Evolutionary conservation across 1,284 basidiomycete genomes (phyloP).

Genomic region (Neonothopanus nambi): DNA sequence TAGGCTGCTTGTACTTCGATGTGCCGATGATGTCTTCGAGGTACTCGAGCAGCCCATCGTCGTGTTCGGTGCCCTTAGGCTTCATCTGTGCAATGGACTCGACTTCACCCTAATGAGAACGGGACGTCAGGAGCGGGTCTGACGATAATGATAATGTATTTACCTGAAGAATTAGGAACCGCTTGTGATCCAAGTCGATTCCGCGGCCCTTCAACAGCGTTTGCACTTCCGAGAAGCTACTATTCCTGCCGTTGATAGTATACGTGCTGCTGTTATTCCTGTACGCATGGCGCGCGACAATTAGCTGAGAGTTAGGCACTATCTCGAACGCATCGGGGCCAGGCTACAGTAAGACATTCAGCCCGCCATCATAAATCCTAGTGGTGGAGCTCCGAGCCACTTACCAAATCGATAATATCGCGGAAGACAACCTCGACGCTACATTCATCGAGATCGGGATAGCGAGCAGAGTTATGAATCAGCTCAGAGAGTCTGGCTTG

Average conservation of each 20-base stretch:
- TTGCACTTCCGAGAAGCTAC: conserved; percentile 89
- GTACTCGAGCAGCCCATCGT: conserved; percentile 96
- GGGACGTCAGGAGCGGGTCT: not conserved
- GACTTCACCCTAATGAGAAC: conserved; percentile 80
- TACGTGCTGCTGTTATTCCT: conserved; percentile 92
- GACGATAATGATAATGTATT: conserved; percentile 6
- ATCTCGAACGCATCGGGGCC: conserved; percentile 87
- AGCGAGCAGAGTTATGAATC: conserved; percentile 91
- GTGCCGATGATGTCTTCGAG: conserved; percentile 99
- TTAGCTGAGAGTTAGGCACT: conserved; percentile 81
- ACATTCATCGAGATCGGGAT: conserved; percentile 82
- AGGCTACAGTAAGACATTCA: conserved; percentile 63
- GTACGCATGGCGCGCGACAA: conserved; percentile 87
- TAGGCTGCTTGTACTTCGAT: conserved; percentile 86
- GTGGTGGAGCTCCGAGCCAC: conserved; percentile 26
- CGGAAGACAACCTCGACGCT: conserved; percentile 96
- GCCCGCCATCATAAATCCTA: conserved; percentile 9
- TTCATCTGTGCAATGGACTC: conserved; percentile 99
- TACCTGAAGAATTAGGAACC: conserved; percentile 95
- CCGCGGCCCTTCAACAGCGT: conserved; percentile 89
- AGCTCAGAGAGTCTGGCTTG: conserved; percentile 97
- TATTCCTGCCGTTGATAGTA: conserved; percentile 80
- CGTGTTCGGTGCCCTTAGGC: conserved; percentile 94
- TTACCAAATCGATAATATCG: conserved; percentile 87
- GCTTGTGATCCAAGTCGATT: conserved; percentile 98